Evolutionary conservation across 257 asterid genomes (phyloP).

Genomic region (Nicotiana obtusifolia): DNA sequence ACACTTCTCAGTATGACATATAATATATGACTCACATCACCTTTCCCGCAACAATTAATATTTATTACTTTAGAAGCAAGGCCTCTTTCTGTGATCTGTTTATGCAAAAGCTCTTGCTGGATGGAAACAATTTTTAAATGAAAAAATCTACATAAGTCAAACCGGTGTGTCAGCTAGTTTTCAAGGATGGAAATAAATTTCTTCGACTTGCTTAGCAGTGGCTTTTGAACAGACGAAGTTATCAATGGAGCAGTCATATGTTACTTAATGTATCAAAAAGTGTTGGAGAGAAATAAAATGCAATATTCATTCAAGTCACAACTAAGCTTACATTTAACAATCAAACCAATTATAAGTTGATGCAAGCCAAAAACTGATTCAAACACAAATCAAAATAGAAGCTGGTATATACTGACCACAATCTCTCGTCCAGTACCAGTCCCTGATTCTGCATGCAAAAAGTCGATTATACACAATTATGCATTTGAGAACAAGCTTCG

Average conservation of each 20-base stretch:
- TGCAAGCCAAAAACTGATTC: neutral
- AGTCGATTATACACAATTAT: slow-evolving; percentile 10
- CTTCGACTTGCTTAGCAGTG: neutral
- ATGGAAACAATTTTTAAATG: neutral
- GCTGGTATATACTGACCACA: slow-evolving; percentile 30
- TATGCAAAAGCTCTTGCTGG: neutral
- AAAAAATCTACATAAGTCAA: neutral
- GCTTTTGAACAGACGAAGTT: neutral
- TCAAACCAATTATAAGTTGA: neutral
- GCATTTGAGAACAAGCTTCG: neutral
- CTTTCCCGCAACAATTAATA: neutral
- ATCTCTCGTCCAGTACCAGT: slow-evolving; percentile 43
- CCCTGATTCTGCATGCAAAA: slow-evolving; percentile 36
- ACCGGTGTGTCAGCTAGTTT: neutral
- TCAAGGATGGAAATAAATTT: neutral
- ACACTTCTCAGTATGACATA: neutral
- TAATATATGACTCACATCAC: neutral
- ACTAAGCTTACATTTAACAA: neutral
- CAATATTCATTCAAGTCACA: neutral
- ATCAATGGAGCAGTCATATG: neutral
- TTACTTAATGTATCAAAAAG: neutral
- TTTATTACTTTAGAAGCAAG: neutral
- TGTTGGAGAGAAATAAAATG: neutral
- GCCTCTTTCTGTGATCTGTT: neutral
- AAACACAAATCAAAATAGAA: neutral